Base-by-base conservation (phyloP, 805 yeast species). In the Myxozyma nipponensis region DNA sequence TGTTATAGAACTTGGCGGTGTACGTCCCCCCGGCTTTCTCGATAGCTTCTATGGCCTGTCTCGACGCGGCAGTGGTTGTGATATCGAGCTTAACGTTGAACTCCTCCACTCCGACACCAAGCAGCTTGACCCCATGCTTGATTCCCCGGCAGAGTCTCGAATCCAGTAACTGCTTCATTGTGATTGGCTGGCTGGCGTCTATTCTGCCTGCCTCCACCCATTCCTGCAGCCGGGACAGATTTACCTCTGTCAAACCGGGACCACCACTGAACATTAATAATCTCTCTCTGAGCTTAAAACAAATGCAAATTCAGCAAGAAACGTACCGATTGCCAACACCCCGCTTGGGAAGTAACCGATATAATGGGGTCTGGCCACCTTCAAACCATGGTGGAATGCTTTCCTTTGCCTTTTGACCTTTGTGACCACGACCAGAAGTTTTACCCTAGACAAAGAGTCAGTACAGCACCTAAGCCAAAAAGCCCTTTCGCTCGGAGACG, bases 361-460 rank as follows among this genome's bases (percentile, higher is more conserved):
- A 81, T 65, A 84, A 81, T 23, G 97, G 98, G 1, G 98, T 93
- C 68, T 93, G 98, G 67, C 98, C 98, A 80, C 98, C 98, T 74
- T 93, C 98, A 66, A 91, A 88, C 91, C 95, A 87, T 52, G 84
- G 79, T 49, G 89, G 91, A 26, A 91, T 91, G 38, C 83, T 79
- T 35, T 91, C 86, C 71, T 98, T 81, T 9, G 98, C 96, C 72
- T 91, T 91, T 68, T 91, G 98, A 80, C 98, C 98, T 72, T 93
- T 93, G 64, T 87, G 95, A 75, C 98, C 98, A 68, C 98, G 78
- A 43, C 96, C 95, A 4, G 97, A 81, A 2, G 98, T 93, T 70
- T 91, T 90, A 73, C 98, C 98, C 59, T 78, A 75, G n/a, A 39
- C 5, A n/a, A n/a, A 18, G 18, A 18, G 21, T n/a, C 13, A 44